Evolutionary conservation across 2,329 filamentous ascomycete genomes (phyloP).

Genomic region (Colletotrichum sansevieriae): DNA sequence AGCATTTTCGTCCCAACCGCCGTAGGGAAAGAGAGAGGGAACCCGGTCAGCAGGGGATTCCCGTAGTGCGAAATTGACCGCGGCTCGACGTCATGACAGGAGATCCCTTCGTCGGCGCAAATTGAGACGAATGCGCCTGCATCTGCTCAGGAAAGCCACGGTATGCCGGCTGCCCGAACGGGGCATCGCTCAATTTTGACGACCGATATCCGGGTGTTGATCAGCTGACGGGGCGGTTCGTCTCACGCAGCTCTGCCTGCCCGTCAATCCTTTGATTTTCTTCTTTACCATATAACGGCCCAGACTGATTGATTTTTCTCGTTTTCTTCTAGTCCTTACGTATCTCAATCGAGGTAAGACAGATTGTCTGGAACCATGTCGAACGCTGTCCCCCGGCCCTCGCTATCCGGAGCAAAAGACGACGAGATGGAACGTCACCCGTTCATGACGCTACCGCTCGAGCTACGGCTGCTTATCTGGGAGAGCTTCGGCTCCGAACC

Average conservation of each 20-base stretch:
- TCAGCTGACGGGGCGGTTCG: slow-evolving; percentile 17
- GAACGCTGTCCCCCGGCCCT: background rate
- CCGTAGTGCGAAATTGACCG: background rate
- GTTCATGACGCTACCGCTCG: slow-evolving; percentile 31
- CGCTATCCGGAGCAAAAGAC: background rate
- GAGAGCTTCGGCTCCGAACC: slow-evolving; percentile 16
- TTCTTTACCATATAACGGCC: background rate
- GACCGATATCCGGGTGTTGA: slow-evolving; percentile 6
- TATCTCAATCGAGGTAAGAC: background rate
- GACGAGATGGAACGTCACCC: slow-evolving; percentile 13
- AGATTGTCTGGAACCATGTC: background rate
- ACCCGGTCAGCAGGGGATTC: background rate
- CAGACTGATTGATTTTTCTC: background rate
- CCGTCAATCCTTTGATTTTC: background rate
- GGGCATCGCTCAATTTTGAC: slow-evolving; percentile 7
- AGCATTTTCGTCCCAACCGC: slow-evolving; percentile 2
- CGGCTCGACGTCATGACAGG: slow-evolving; percentile 18
- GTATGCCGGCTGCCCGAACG: slow-evolving; percentile 10
- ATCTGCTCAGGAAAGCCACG: background rate
- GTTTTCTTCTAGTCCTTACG: background rate
- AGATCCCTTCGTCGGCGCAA: slow-evolving; percentile 11
- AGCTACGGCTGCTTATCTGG: slow-evolving; percentile 37
- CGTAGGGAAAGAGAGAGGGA: background rate
- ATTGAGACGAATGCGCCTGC: slow-evolving; percentile 20
- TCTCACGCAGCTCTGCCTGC: slow-evolving; percentile 7